Evolutionary conservation across 1,284 basidiomycete species (phyloP).

Genomic region (Ceratobasidium sp.): DNA sequence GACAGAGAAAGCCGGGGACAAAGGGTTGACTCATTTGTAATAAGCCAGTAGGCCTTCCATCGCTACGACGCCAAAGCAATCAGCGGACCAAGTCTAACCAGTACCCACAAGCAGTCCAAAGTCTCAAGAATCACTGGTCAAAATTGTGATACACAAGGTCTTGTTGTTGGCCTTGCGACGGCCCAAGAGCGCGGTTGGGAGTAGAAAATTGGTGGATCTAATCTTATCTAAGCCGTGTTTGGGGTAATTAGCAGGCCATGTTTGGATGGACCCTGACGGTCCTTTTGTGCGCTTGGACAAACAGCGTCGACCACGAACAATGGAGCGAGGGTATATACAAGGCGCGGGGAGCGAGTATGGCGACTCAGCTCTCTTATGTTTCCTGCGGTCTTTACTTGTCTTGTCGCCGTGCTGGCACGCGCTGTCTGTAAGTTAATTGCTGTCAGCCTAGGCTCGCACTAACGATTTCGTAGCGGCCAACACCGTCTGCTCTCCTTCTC

Average conservation of each 20-base stretch:
- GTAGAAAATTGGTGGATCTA: neutral
- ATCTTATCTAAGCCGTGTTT: neutral
- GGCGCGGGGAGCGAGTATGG: constrained; percentile 6
- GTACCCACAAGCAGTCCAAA: too few relatives aligned
- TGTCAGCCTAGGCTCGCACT: neutral
- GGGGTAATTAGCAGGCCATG: constrained; percentile 5
- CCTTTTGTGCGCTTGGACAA: constrained; percentile 22
- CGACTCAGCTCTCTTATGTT: constrained; percentile 4
- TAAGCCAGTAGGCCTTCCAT: too few relatives aligned
- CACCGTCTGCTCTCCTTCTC: constrained; percentile 32
- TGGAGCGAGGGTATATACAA: constrained; percentile 12
- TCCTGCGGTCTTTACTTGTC: constrained; percentile 10
- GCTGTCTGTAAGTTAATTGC: constrained; percentile 15
- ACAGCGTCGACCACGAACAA: constrained; percentile 10
- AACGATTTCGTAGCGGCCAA: constrained; percentile 18
- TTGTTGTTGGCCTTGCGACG: too few relatives aligned
- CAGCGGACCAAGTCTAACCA: too few relatives aligned
- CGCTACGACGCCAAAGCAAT: too few relatives aligned
- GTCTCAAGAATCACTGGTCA: too few relatives aligned
- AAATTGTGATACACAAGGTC: too few relatives aligned
- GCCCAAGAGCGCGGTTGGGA: too few relatives aligned
- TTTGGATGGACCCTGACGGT: constrained; percentile 4
- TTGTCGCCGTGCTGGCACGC: constrained; percentile 36
- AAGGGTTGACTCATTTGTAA: too few relatives aligned
- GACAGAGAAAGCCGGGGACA: too few relatives aligned